phyloP scores from a whole-genome alignment of 2,329 filamentous ascomycete species.

The Aureobasidium sp. region DNA sequence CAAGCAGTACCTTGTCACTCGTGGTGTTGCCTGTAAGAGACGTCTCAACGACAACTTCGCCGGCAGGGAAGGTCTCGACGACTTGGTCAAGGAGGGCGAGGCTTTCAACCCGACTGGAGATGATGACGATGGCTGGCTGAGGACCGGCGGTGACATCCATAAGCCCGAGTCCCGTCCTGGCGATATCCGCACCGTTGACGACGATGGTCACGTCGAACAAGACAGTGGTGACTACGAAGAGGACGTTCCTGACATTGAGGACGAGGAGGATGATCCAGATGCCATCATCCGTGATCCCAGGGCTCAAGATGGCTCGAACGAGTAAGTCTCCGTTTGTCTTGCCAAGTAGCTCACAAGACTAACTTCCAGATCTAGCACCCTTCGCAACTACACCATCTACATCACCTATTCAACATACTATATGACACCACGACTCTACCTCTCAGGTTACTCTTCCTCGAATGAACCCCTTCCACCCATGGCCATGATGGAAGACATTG shows the following conservation, averaged over 20 bases:
- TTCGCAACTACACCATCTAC: slow-evolving; percentile 95
- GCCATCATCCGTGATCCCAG: slow-evolving; percentile 80
- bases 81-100: slow-evolving; percentile 61
- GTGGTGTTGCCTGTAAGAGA: slow-evolving; percentile 87
- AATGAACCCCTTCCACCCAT: slow-evolving; percentile 67
- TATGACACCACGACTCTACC: slow-evolving; percentile 87
- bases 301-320: slow-evolving; percentile 43
- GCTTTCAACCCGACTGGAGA: slow-evolving; percentile 45
- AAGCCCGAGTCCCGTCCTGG: slow-evolving; percentile 61
- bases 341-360: slow-evolving; percentile 18
- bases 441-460: slow-evolving; percentile 70
- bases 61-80: slow-evolving; percentile 78
- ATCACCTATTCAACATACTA: slow-evolving; percentile 98
- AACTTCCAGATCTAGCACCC: slow-evolving; percentile 50
- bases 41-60: slow-evolving; percentile 91
- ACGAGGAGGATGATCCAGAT: slow-evolving; percentile 88
- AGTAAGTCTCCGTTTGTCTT: slow-evolving; percentile 39
- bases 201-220: slow-evolving; percentile 78
- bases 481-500: slow-evolving; percentile 93
- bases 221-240: slow-evolving; percentile 64
- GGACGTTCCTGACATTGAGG: slow-evolving; percentile 97
- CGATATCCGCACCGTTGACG: slow-evolving; percentile 83
- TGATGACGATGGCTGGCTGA: slow-evolving; percentile 83
- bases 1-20: slow-evolving; percentile 93
- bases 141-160: slow-evolving; percentile 73